phyloP scores from a whole-genome alignment of 2,329 filamentous ascomycete species.

The Escovopsis sp. region DNA sequence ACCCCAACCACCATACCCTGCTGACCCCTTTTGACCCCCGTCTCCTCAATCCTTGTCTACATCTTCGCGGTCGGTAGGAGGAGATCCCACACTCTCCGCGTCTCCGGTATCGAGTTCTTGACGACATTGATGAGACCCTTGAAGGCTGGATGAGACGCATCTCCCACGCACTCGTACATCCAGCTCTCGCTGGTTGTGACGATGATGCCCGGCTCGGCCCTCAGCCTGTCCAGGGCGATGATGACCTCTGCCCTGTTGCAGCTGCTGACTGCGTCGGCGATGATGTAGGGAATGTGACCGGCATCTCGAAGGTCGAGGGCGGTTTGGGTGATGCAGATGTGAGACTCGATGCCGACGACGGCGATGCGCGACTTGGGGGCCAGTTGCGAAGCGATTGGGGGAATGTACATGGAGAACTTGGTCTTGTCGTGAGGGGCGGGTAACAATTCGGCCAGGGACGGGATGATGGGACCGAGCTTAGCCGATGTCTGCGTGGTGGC shows the following conservation, averaged over 20 bases:
- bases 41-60: conserved; percentile 12
- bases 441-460: conserved; percentile 48
- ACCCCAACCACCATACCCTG: no score
- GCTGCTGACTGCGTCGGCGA: conserved; percentile 82
- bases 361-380: conserved; percentile 42
- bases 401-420: conserved; percentile 74
- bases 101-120: conserved; percentile 59
- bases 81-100: conserved; percentile 50
- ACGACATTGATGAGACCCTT: conserved; percentile 59
- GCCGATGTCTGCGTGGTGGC: conserved; percentile 73
- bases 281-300: conserved; percentile 71
- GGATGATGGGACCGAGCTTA: conserved; percentile 66
- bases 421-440: conserved; percentile 63
- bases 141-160: conserved; percentile 61
- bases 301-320: conserved; percentile 61
- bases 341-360: conserved; percentile 81
- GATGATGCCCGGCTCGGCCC: conserved; percentile 53
- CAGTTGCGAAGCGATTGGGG: conserved; percentile 38
- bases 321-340: conserved; percentile 92
- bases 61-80: conserved; percentile 46
- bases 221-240: conserved; percentile 62
- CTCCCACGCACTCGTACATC: conserved; percentile 79
- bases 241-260: conserved; percentile 71
- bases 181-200: conserved; percentile 83
- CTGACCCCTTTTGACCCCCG: no score